phyloP scores from a whole-genome alignment of 139 green algal species.

The Coelastrella sp. region DNA sequence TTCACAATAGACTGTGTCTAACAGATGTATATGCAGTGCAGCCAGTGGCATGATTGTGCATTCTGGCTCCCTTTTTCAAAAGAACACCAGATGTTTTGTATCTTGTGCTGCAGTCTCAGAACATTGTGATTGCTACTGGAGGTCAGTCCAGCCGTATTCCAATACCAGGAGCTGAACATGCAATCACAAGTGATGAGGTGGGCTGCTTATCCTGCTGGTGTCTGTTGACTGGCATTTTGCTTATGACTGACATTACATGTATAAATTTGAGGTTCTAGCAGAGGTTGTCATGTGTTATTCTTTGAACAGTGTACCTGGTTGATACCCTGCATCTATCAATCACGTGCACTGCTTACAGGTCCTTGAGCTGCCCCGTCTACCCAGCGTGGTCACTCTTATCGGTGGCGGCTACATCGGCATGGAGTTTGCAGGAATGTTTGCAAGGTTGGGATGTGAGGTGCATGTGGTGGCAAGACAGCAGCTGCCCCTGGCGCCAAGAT shows the following conservation, averaged over 20 bases:
- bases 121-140: slow-evolving; percentile 92
- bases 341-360: slow-evolving; percentile 24
- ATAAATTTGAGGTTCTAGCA: background rate
- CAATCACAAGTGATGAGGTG: slow-evolving; percentile 90
- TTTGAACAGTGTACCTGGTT: too few species aligned
- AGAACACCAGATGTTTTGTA: too few species aligned
- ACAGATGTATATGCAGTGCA: too few species aligned
- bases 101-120: slow-evolving; percentile 58
- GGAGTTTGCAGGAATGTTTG: slow-evolving; percentile 97
- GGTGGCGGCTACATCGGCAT: slow-evolving; percentile 96
- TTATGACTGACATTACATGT: slow-evolving; percentile 65
- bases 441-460: slow-evolving; percentile 82
- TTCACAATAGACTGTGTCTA: too few species aligned
- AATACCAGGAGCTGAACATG: slow-evolving; percentile 84
- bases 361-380: slow-evolving; percentile 3
- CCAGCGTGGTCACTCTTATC: slow-evolving; percentile 65
- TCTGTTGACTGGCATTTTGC: background rate
- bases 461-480: slow-evolving; percentile 77
- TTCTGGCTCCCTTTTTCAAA: too few species aligned
- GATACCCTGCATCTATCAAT: too few species aligned
- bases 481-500: slow-evolving; percentile 40
- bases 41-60: too few species aligned
- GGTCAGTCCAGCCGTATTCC: slow-evolving; percentile 59
- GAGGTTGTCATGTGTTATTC: too few species aligned
- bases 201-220: background rate